These are phyloP conservation scores for Erysiphe pulchra DNA, from an alignment of 2,329 filamentous ascomycete genomes.

Conservation along the genomic window DNA sequence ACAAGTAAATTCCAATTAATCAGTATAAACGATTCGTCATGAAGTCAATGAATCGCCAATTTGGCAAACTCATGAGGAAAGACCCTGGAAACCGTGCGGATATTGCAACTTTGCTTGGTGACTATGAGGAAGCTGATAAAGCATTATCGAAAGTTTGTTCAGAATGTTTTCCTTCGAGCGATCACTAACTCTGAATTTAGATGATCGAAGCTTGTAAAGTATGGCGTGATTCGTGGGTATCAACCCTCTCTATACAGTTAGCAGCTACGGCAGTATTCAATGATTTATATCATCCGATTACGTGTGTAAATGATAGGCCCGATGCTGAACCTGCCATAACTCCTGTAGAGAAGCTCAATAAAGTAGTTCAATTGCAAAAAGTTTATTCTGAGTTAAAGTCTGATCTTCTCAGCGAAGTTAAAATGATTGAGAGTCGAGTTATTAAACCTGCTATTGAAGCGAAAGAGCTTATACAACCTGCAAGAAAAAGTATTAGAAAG, in stretches of 20 bases:
- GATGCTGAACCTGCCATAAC: conserved; percentile 31
- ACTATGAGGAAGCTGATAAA: conserved; percentile 58
- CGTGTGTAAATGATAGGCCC: conserved; percentile 33
- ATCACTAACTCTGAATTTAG: conserved; percentile 17
- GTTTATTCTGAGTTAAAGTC: conserved; percentile 44
- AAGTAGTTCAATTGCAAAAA: conserved; percentile 36
- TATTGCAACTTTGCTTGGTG: conserved; percentile 46
- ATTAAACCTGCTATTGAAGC: conserved; percentile 44
- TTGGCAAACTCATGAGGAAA: conserved; percentile 43
- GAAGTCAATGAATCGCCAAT: conserved; percentile 49
- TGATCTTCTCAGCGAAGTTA: conserved; percentile 47
- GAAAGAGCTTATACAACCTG: conserved; percentile 38
- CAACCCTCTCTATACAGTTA: conserved; percentile 43
- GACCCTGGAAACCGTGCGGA: conserved; percentile 51
- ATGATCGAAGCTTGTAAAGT: conserved; percentile 49
- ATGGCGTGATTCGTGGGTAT: conserved; percentile 58
- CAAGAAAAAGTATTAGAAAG: conserved; percentile 68
- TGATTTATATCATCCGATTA: conserved; percentile 50
- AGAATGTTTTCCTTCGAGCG: not conserved
- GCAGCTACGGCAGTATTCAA: conserved; percentile 42
- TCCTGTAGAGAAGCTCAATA: conserved; percentile 32
- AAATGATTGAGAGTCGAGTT: conserved; percentile 41
- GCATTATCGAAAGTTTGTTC: conserved; percentile 40
- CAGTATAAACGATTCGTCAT: conserved; percentile 16
- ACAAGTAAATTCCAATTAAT: no score